These are phyloP conservation scores for Mycena rosella DNA, from an alignment of 768 basidiomycete species.

Conservation along the genomic window DNA sequence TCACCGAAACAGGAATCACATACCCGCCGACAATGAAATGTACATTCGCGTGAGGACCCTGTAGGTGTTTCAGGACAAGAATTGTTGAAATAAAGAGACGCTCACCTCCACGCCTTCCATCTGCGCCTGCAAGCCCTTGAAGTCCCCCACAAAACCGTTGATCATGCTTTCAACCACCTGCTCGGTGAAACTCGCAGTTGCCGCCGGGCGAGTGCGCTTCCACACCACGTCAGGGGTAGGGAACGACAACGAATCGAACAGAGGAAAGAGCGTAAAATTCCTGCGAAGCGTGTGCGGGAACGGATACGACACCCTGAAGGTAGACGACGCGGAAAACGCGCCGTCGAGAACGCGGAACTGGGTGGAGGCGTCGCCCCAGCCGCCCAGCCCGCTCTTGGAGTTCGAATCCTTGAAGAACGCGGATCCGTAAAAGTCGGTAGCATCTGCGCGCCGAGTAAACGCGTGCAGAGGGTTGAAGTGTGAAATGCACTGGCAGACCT, in stretches of 20 bases:
- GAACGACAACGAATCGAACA: conserved; percentile 3
- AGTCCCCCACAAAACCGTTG: conserved; percentile 37
- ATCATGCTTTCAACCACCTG: conserved; percentile 41
- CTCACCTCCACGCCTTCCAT: conserved; percentile 45
- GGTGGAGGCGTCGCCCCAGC: too few species aligned
- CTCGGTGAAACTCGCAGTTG: conserved; percentile 44
- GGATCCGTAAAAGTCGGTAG: conserved; percentile 1
- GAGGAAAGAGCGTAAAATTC: conserved; percentile 48
- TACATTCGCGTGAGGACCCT: conserved; percentile 25
- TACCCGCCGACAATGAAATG: conserved; percentile 49
- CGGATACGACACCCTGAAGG: conserved; percentile 46
- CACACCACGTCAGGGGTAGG: conserved; percentile 30
- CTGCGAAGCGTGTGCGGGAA: conserved; percentile 48
- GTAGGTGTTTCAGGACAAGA: too few species aligned
- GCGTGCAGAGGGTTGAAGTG: not conserved
- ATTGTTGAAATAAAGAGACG: not conserved
- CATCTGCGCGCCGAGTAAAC: not conserved
- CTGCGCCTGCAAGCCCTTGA: conserved; percentile 48
- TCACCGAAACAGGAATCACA: not conserved
- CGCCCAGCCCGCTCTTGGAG: too few species aligned
- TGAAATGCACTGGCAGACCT: conserved; percentile 25
- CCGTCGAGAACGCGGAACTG: conserved; percentile 41
- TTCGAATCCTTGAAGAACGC: conserved; percentile 10
- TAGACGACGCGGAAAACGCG: conserved; percentile 39
- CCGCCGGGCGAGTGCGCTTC: conserved; percentile 38